phyloP scores from a whole-genome alignment of 805 yeast genomes.

The Yarrowia keelungensis region DNA sequence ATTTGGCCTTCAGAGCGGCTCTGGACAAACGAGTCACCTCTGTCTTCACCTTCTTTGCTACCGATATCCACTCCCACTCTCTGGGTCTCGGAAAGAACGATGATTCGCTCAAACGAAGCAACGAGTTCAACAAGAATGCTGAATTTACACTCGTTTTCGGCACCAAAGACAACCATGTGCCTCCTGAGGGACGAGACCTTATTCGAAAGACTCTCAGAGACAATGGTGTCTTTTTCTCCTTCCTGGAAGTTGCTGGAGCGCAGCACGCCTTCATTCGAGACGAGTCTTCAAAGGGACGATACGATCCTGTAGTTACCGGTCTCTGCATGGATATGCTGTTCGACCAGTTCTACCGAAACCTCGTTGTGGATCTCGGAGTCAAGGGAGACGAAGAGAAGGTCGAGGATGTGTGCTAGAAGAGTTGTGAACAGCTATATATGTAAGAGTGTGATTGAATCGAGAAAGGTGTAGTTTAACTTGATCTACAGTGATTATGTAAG shows the following conservation, averaged over 20 bases:
- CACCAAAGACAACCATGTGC: slow-evolving; percentile 79
- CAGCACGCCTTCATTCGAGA: slow-evolving; percentile 86
- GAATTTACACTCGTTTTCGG: slow-evolving; percentile 76
- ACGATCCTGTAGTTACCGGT: slow-evolving; percentile 76
- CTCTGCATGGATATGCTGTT: slow-evolving; percentile 70
- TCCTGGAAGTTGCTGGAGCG: slow-evolving; percentile 77
- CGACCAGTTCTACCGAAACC: slow-evolving; percentile 72
- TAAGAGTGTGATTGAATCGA: too few species aligned
- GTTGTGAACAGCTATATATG: background rate
- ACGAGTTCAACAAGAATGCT: slow-evolving; percentile 54
- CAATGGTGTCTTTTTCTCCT: slow-evolving; percentile 67
- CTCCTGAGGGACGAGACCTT: slow-evolving; percentile 75
- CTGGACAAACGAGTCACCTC: slow-evolving; percentile 70
- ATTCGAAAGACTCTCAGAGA: slow-evolving; percentile 68
- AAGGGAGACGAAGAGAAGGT: slow-evolving; percentile 59
- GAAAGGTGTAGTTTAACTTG: too few species aligned
- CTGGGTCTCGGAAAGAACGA: slow-evolving; percentile 70
- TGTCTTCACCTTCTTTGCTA: slow-evolving; percentile 77
- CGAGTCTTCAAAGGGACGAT: slow-evolving; percentile 79
- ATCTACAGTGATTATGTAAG: too few species aligned
- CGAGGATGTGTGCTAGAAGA: slow-evolving; percentile 66
- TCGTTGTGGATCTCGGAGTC: slow-evolving; percentile 70
- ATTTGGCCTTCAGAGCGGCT: slow-evolving; percentile 73
- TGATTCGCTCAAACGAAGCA: slow-evolving; percentile 66
- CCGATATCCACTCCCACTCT: slow-evolving; percentile 75